Base-by-base conservation (phyloP, 2,329 filamentous ascomycete genomes). In the Myotisia sp. region DNA sequence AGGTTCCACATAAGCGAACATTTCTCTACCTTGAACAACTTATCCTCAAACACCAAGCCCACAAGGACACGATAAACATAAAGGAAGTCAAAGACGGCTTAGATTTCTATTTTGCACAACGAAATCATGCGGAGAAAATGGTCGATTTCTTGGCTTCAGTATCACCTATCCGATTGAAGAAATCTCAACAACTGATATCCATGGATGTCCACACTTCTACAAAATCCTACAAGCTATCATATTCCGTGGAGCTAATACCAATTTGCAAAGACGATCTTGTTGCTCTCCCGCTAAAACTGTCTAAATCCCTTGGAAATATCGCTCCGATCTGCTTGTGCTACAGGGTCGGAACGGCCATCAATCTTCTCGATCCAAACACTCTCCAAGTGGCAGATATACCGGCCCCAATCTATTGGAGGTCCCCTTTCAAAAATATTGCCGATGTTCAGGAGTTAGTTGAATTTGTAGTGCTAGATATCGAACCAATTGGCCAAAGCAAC, bases 181-280 rank as follows among this genome's bases (percentile, higher is more conserved):
- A 86, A 48, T 80, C 78, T n/a, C 79, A 92, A 51, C 82, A 94
- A 56, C 70, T 95, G 29, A 95, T 98, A 47, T 93, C 85, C 3
- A 76, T 84, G 63, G 87, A 98, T 57, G 73, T 79, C 8, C 90
- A 98, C 60, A 94, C 86, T 1, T 81, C 79, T 10, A 80, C 77
- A 40, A 90, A 83, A 59, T 85, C 79, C 21, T 95, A 87, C 71
- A 98, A 98, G 57, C 94, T 94, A 62, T 79, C 81, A 29, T 95
- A 76, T 59, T 92, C 85, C 0, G 75, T 79, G 35, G 83, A 94
- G 53, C 60, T 98, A 31, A 78, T 95, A 17, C 90, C 90, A 1
- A 85, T 98, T 32, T 95, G 90, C 67, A 93, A 94, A 59, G 90
- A 98, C 48, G 90, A 98, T 53, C 66, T 98, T 18, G 83, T 98